These are phyloP conservation scores for Terana coerulea DNA, from an alignment of 768 basidiomycete genomes.

Conservation along the genomic window DNA sequence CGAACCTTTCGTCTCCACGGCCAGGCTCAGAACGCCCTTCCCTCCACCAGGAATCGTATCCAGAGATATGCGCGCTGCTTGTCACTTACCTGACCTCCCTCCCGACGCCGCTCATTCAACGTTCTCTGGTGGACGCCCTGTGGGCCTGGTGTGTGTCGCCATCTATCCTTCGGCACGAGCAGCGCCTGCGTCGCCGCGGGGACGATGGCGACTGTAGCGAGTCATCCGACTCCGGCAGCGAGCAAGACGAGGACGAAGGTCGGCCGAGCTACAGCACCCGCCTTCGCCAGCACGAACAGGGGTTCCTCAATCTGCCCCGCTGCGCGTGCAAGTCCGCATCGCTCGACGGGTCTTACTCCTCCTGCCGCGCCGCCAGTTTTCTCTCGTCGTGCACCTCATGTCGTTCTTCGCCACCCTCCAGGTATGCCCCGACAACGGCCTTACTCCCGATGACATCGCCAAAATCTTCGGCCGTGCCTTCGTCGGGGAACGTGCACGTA, in stretches of 20 bases:
- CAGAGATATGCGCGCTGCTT: conserved; percentile 43
- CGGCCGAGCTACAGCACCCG: conserved; percentile 25
- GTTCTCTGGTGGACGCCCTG: conserved; percentile 37
- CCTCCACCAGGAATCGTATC: conserved; percentile 33
- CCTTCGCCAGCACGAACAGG: conserved; percentile 23
- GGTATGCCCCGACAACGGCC: conserved; percentile 44
- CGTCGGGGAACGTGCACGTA: conserved; percentile 27
- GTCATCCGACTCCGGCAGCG: conserved; percentile 19
- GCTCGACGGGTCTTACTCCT: conserved; percentile 51
- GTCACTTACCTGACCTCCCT: conserved; percentile 45
- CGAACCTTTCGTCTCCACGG: conserved; percentile 1
- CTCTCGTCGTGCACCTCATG: conserved; percentile 41
- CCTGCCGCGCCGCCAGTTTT: conserved; percentile 37
- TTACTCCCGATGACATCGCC: conserved; percentile 42
- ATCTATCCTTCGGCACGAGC: conserved; percentile 18
- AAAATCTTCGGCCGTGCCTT: conserved; percentile 43
- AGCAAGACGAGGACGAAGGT: conserved; percentile 31
- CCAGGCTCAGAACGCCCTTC: neutral
- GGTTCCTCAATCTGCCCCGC: conserved; percentile 18
- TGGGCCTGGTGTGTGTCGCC: conserved; percentile 43
- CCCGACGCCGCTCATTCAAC: conserved; percentile 42
- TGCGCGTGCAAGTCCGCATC: conserved; percentile 28
- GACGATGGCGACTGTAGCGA: conserved; percentile 8
- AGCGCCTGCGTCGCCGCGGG: conserved; percentile 8
- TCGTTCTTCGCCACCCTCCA: conserved; percentile 50